Base-by-base conservation (phyloP, 805 yeast genomes). In the Kodamaea kaohsiungensis region DNA sequence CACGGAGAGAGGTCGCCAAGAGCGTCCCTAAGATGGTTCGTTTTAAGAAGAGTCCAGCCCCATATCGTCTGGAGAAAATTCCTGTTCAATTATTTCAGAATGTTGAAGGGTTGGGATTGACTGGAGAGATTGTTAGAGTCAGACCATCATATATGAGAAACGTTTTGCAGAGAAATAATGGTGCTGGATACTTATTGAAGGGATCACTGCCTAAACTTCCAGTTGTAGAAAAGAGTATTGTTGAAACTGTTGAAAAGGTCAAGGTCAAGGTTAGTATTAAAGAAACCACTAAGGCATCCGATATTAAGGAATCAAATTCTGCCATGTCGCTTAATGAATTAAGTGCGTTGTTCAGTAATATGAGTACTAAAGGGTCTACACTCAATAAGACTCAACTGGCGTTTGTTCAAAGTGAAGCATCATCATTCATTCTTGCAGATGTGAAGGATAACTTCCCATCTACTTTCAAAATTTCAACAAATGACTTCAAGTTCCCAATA, bases 141-240 rank as follows among this genome's bases (percentile, higher is more conserved):
- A 79, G 83, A 57, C 91, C 96, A 30, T 88, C 91, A 18, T 76
- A 82, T 57, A 91, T 91, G 97, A 83, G 93, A 65, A 89, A 89
- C 71, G 82, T 73, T 61, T 78, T 91, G 53, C 90, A 90, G 62
- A 82, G 83, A 43, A 63, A 75, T 56, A 86, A 89, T 62, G 88
- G 90, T 45, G 97, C 97, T 2, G 80, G 83, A 16, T 91, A 90
- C 64, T 77, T 90, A 18, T 66, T 69, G 43, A 60, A 60, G 39
- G 65, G 60, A 27, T 56, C 65, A 43, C 73, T 70, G 3, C 79
- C 80, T 6, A 68, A 71, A 49, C 70, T 76, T 39, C 77, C 78
- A 2, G 75, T 76, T n/a, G 79, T 74, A 5, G 71, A 65, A 49
- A 65, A 53, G 46, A 52, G 52, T 49, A 16, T 39, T 17, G 45